Evolutionary conservation across 2,329 filamentous ascomycete genomes (phyloP), one percentile per base, ranked within the genome.

Genomic region (Alternaria dauci): DNA sequence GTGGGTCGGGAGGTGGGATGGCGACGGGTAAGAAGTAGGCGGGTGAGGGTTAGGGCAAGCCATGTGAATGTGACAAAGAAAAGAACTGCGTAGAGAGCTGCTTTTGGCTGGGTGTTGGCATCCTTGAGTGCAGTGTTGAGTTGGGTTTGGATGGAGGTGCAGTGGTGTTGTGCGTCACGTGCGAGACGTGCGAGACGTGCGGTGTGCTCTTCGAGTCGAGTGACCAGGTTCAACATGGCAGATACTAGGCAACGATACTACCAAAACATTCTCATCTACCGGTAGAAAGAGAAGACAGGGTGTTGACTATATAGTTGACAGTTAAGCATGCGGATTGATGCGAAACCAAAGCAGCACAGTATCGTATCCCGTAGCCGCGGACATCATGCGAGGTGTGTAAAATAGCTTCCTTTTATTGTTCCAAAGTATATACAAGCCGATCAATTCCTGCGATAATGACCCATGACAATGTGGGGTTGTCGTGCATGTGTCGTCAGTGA

Each of bases 61-160:
- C 74, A 83, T 36, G 75, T 62, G 5, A 73, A 64, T 23, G 78
- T 62, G 11, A 74, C 34, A 25, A 78, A 55, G 43, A 76, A 23
- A 5, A 81, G 58, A 11, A 75, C 48, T 16, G 75, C 71, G 47
- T 79, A 79, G 8, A 77, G 60, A 2, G 69, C 36, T 16, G 58
- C 54, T 51, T 71, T 69, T 25, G 68, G 65, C 54, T 70, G 55
- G 32, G 67, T 39, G 20, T 63, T 28, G 6, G 48, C 30, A 1
- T 64, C 25, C 30, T 63, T 20, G 2, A 69, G 20, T 2, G 30
- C 28, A 1, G 30, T 47, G 28, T 52, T 48, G 12, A 71, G 12
- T 5, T 59, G 62, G 8, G 38, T 36, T 36, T 36, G 32, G 6
- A 36, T 16, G 32, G 32, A 2, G 32, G 2, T 36, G 32, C 32